Evolutionary conservation across 2,329 filamentous ascomycete species (phyloP), one percentile per base, ranked within the genome.

Genomic region (Sporothrix schenckii): DNA sequence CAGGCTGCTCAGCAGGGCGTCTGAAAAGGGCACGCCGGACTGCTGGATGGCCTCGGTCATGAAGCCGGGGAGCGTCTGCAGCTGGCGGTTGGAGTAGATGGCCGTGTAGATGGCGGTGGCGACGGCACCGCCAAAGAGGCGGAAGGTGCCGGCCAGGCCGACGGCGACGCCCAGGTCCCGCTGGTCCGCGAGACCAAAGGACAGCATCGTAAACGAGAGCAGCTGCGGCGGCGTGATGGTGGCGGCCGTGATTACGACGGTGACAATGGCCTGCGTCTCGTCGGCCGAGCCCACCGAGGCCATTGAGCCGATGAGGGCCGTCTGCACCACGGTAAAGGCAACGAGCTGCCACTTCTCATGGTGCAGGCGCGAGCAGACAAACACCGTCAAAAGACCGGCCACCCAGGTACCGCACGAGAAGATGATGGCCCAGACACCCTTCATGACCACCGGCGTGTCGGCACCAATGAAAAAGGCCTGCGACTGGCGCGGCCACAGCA

Each of bases 401-500:
- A 75, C 67, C 72, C 77, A 77, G 19, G 77, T 79, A 21, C 78
- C 77, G 53, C 74, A 77, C 11, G 74, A 75, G 27, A 77, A 77
- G 39, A 77, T 74, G 7, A 73, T 76, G 27, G 77, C 75, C 72
- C 77, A 78, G 3, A 77, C 74, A 9, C 76, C 77, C 6, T 73
- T 71, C 72, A 77, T 74, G 63, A 77, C 73, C 21, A 61, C 44
- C 4, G 69, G 71, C 39, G 69, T 72, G 27, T 34, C 24, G 30
- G 71, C 39, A 1, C 39, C 14, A 47, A 72, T 70, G 27, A 70
- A 84, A 87, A n/a, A 87, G 79, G 68, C 87, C 81, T 16, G 82
- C 80, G 70, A 61, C 61, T 78, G 76, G 2, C 75, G 74, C 6
- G 76, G 77, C 76, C 76, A 77, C 39, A 77, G 72, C 10, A 78